Base-by-base conservation (phyloP, 768 basidiomycete genomes). In the Lentinula guzmanii region DNA sequence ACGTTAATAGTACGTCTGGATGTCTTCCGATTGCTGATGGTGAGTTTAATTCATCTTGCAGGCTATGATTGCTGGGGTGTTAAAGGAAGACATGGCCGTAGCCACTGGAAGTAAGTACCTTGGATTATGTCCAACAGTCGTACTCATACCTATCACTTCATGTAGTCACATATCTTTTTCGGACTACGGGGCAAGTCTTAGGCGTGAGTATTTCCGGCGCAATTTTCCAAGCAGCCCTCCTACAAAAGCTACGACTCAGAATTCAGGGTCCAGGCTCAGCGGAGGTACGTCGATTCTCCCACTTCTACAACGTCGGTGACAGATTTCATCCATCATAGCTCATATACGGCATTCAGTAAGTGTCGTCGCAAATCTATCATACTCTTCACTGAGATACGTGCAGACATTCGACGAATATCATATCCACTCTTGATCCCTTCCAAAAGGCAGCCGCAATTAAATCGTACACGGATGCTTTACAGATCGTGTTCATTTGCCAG, bases 111-210 rank as follows among this genome's bases (percentile, higher is more conserved):
- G 93, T 95, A 75, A 77, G 90, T 78, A 65, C 58, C n/a, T 55
- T 64, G 63, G 54, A 51, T 28, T 18, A 15, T 6, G 2, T 11
- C 1, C 41, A 55, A 63, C 64, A 62, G 58, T 42, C 63, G 58
- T 60, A 62, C 63, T 28, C 24, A 11, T 46, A n/a, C 45, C 31
- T 21, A 28, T 45, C 33, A 28, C 35, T 41, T 41, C 54, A n/a
- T 51, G 16, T 66, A 96, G 94, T 95, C 67, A 91, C 91, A 35
- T 98, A 98, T 74, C 79, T 97, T 52, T 96, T 95, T 79, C 80
- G 95, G 64, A 95, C 93, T 7, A 90, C 92, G 16, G 95, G 95
- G 2, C 96, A 98, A 77, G 97, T 97, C 24, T 81, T 98, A 59
- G 97, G 96, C 39, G 96, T 99, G 58, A 91, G 91, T 67, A 76